Evolutionary conservation across 345 rosid species (phyloP), one percentile per base, ranked within the genome.

Genomic region (Gossypium australe): DNA sequence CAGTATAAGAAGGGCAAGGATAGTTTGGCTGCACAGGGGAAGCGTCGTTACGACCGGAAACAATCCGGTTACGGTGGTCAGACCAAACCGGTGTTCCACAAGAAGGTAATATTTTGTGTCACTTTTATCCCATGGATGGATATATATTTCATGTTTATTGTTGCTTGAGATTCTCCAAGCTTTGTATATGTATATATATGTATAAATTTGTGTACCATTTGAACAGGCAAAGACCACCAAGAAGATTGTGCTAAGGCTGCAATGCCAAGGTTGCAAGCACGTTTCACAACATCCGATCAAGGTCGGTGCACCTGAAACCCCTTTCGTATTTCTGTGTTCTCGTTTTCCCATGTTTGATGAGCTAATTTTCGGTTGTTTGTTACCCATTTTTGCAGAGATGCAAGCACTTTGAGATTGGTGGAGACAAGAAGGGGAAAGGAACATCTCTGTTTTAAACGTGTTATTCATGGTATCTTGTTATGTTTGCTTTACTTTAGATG

Each of bases 1-100:
- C 97, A 92, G 57, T 92, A 92, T 83, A 92, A 89, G 84, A 92
- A 92, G 87, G 97, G 97, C 0, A 92, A 92, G 78, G 97, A 92
- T 59, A 90, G 97, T 76, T 90, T 92, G 27, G 92, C 95, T 71
- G 97, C 85, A 4, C 95, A 92, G 38, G 97, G 97, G 20, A 92
- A 92, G 77, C 85, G 97, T 5, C 97, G 97, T 79, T 92, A 92
- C 64, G 97, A 90, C 55, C 90, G 97, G 10, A 90, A 92, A 8
- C 95, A 92, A 69, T 92, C 97, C 11, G 97, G 97, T 17, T 92
- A 90, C 73, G 97, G 97, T 61, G 97, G 97, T 49, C 97, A 92
- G 83, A 92, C 95, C 68, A 92, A 92, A 80, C 95, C 95, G 1
- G 97, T 92, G 60, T 92, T 90, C 80, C 97, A 90, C 90, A 92